Evolutionary conservation across 2,329 filamentous ascomycete genomes (phyloP).

Genomic region (Monosporascus cannonballus): DNA sequence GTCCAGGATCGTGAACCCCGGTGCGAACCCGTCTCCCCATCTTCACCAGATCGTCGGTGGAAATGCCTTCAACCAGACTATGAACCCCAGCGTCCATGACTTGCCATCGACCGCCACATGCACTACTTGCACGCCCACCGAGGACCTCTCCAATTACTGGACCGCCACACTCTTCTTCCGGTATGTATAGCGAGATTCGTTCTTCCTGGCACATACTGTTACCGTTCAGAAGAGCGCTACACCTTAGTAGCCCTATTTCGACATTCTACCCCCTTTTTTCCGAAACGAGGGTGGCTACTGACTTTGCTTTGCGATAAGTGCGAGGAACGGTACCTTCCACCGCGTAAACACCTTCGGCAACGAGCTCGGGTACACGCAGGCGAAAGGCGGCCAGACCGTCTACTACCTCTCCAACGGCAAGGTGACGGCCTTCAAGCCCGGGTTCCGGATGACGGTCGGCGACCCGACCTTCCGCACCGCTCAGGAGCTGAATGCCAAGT

Average conservation of each 20-base stretch:
- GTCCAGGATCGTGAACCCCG: slow-evolving; percentile 20
- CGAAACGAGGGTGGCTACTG: neutral
- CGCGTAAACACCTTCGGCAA: slow-evolving; percentile 17
- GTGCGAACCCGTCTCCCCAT: slow-evolving; percentile 40
- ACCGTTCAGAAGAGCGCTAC: too few relatives aligned
- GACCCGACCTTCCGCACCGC: slow-evolving; percentile 27
- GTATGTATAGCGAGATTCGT: neutral
- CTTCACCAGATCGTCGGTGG: slow-evolving; percentile 49
- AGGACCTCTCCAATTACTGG: slow-evolving; percentile 29
- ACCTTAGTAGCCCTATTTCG: too few relatives aligned
- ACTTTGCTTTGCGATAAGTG: neutral
- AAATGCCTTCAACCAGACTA: slow-evolving; percentile 29
- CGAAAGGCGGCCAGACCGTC: slow-evolving; percentile 19
- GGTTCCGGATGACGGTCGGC: slow-evolving; percentile 38
- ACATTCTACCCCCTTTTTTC: neutral
- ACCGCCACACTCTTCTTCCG: slow-evolving; percentile 29
- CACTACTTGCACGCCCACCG: slow-evolving; percentile 13
- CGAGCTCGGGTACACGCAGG: slow-evolving; percentile 21
- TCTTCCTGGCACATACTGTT: too few relatives aligned
- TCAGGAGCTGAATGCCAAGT: slow-evolving; percentile 24
- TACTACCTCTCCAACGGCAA: slow-evolving; percentile 21
- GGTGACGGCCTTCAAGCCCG: slow-evolving; percentile 34
- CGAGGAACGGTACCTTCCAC: slow-evolving; percentile 27
- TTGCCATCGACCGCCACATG: slow-evolving; percentile 11
- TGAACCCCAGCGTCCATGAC: slow-evolving; percentile 12